Percentiles rank a stretch among this genome's conserved stretches.
Conservation (phyloP, 805 yeast species). For the Tetrapisispora pingtungensis region DNA sequence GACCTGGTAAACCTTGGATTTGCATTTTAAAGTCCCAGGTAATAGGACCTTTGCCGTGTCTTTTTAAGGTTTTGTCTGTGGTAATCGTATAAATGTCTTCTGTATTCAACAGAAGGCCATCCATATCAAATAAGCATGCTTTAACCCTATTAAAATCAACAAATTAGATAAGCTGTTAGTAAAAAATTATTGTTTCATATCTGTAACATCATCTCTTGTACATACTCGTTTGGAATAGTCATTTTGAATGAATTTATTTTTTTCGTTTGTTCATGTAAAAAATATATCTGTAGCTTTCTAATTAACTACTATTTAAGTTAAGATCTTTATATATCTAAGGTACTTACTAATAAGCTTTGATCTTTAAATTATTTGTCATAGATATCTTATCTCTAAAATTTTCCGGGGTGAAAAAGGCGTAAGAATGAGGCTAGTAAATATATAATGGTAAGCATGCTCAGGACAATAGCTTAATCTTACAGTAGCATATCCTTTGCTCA, state of each 20-base stretch:
- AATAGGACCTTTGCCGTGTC: conserved; percentile 65
- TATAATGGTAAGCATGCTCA: too few relatives aligned
- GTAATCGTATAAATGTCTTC: conserved; percentile 86
- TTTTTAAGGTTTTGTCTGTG: conserved; percentile 52
- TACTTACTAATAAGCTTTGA: too few relatives aligned
- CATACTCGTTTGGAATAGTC: conserved; percentile 4
- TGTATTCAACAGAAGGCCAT: conserved; percentile 84
- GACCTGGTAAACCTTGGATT: conserved; percentile 87
- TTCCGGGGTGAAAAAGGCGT: neutral
- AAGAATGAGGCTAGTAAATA: too few relatives aligned
- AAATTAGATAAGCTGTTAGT: neutral
- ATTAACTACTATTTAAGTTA: too few relatives aligned
- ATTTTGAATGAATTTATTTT: neutral
- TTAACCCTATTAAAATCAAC: conserved; percentile 10
- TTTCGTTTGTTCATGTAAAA: neutral
- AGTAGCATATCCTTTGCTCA: too few relatives aligned
- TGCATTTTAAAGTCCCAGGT: conserved; percentile 86
- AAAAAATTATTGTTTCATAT: neutral
- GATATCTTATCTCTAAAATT: neutral
- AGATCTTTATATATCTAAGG: too few relatives aligned
- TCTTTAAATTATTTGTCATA: too few relatives aligned
- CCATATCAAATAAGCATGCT: conserved; percentile 62
- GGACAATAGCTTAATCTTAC: too few relatives aligned
- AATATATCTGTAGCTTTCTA: too few relatives aligned
- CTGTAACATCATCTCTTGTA: too few relatives aligned